These are phyloP conservation scores for Onygena corvina DNA, from an alignment of 2,329 filamentous ascomycete genomes.

Conservation along the genomic window DNA sequence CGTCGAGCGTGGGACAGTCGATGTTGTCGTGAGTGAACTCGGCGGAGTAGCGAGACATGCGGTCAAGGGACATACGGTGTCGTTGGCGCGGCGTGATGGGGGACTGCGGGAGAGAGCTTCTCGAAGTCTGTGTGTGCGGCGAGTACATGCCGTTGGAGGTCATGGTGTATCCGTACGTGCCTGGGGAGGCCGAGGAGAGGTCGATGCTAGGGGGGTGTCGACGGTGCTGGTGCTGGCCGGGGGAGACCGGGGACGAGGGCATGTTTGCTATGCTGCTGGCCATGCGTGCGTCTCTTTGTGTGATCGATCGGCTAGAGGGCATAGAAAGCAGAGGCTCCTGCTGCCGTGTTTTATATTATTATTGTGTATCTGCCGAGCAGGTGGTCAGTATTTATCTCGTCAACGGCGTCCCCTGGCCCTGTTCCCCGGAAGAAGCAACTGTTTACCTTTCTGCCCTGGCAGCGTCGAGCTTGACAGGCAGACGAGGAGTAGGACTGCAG, in stretches of 20 bases:
- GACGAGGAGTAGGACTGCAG: too few relatives aligned
- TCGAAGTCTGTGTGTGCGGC: slow-evolving; percentile 26
- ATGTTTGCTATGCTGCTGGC: slow-evolving; percentile 18
- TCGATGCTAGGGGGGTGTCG: slow-evolving; percentile 30
- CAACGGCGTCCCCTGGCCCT: too few relatives aligned
- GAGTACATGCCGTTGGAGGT: slow-evolving; percentile 24
- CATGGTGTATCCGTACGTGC: slow-evolving; percentile 17
- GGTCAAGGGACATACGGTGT: slow-evolving; percentile 27
- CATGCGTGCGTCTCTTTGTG: not conserved
- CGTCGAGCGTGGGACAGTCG: slow-evolving; percentile 12
- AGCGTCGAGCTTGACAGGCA: too few relatives aligned
- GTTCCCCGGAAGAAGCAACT: not conserved
- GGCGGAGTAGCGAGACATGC: slow-evolving; percentile 28
- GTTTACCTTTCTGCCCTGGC: too few relatives aligned
- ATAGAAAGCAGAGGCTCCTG: too few relatives aligned
- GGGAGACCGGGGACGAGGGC: slow-evolving; percentile 20
- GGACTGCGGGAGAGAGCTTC: slow-evolving; percentile 29
- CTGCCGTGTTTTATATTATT: too few relatives aligned
- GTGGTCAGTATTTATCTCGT: not conserved
- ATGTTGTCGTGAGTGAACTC: slow-evolving; percentile 25
- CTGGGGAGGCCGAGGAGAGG: slow-evolving; percentile 27
- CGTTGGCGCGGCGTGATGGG: slow-evolving; percentile 29
- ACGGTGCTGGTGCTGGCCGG: slow-evolving; percentile 25
- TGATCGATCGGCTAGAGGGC: too few relatives aligned
- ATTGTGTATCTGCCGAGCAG: not conserved